Percentiles rank a stretch among this genome's conserved stretches.
phyloP scores from a whole-genome alignment of 2,329 filamentous ascomycete species.

The Aschersonia sp. region DNA sequence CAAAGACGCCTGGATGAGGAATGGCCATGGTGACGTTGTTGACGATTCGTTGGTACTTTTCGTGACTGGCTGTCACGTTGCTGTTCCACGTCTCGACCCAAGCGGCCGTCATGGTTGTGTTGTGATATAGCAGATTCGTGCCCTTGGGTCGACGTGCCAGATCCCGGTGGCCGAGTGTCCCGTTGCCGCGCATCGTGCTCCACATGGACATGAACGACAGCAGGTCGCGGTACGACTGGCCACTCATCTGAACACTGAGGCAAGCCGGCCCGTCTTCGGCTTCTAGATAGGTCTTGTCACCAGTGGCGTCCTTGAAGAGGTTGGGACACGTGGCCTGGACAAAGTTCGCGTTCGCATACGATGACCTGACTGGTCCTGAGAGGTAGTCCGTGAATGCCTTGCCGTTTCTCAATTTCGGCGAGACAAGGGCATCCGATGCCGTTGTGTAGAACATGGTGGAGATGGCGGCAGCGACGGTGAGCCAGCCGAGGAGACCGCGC shows the following conservation, averaged over 20 bases:
- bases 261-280: conserved; percentile 36
- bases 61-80: conserved; percentile 36
- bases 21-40: conserved; percentile 68
- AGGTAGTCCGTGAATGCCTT: conserved; percentile 33
- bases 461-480: conserved; percentile 49
- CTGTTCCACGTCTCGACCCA: conserved; percentile 49
- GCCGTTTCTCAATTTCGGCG: conserved; percentile 53
- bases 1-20: conserved; percentile 55
- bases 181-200: conserved; percentile 28
- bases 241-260: conserved; percentile 53
- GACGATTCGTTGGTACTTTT: conserved; percentile 39
- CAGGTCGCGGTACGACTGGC: conserved; percentile 57
- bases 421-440: conserved; percentile 59
- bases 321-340: conserved; percentile 42
- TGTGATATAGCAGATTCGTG: conserved; percentile 52
- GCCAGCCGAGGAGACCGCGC: conserved; percentile 44
- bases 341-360: conserved; percentile 49
- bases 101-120: conserved; percentile 52
- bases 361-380: conserved; percentile 39
- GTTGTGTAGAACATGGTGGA: conserved; percentile 61
- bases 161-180: conserved; percentile 23
- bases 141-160: conserved; percentile 39
- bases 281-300: conserved; percentile 5
- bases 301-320: conserved; percentile 36
- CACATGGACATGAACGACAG: conserved; percentile 44